Base-by-base conservation (phyloP, 768 basidiomycete species). In the Hericium erinaceus region DNA sequence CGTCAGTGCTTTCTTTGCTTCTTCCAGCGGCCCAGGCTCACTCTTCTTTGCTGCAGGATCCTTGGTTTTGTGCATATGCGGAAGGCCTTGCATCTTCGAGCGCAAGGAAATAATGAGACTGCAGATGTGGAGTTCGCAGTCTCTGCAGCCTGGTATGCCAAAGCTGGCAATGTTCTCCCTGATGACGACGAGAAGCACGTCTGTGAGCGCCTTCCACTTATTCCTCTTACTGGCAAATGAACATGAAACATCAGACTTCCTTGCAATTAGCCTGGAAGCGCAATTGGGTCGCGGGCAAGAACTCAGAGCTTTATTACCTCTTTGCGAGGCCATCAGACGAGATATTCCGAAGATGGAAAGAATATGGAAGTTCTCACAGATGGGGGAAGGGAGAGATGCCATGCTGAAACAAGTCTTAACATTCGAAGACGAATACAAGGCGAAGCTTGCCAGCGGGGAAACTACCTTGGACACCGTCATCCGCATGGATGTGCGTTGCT, bases 361-460 rank as follows among this genome's bases (percentile, higher is more conserved):
- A 15, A 55, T 55, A 55, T 55, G 54, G 54, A 41, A 55, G 41
- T 41, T n/a, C 16, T 55, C 54, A 20, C 28, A 10, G 20, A 51
- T 51, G 22, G 49, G 18, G 20, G 49, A 51, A 26, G 49, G 20
- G 24, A 26, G 44, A 20, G 44, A 46, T n/a, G 20, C n/a, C 8
- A 10, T 46, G n/a, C 44, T 46, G n/a, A n/a, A 46, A 20, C 15
- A 20, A 9, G 16, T 46, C 8, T 2, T 15, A 10, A 20, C 9
- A 10, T 46, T 46, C 44, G 44, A 46, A 8, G 44, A 46, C 7
- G 44, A 46, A 20, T 46, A 18, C 20, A 46, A 15, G 44, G 44
- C n/a, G 44, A 46, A 46, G 16, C n/a, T 46, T n/a, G 33, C 33
- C 9, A 33, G 33, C 33, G 33, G 33, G 8, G 9, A 33, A 33